These are phyloP conservation scores for Endotrypanum monterogeii DNA, from an alignment of 208 protist species.

Conservation along the genomic window DNA sequence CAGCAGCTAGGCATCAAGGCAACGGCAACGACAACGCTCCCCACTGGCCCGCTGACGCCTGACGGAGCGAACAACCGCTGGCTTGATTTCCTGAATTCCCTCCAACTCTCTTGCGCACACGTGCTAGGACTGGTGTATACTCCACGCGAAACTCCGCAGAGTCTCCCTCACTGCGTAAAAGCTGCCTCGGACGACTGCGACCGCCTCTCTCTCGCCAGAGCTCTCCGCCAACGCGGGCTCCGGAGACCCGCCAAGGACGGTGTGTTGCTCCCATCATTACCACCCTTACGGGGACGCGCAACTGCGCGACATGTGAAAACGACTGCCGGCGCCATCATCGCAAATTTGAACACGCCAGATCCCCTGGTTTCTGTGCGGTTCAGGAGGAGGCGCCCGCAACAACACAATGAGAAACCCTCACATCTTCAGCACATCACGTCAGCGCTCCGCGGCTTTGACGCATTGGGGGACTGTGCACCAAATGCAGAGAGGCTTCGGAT, in stretches of 20 bases:
- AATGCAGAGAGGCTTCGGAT: neutral
- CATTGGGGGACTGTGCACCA: neutral
- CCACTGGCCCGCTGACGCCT: neutral
- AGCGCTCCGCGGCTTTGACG: neutral
- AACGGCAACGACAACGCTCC: neutral
- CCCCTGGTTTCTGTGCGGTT: no score
- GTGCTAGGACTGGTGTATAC: conserved; percentile 16
- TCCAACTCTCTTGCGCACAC: conserved; percentile 11
- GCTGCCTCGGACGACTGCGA: neutral
- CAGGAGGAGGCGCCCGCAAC: neutral
- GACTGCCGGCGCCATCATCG: neutral
- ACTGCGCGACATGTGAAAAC: neutral
- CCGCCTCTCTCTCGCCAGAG: conserved; percentile 7
- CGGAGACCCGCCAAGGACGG: conserved; percentile 10
- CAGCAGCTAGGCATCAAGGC: conserved; percentile 2
- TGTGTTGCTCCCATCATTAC: neutral
- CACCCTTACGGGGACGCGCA: neutral
- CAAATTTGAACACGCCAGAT: neutral
- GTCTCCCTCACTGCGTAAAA: neutral
- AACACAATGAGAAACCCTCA: neutral
- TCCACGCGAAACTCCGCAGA: no score
- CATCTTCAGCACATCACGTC: neutral
- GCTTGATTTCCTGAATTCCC: conserved; percentile 24
- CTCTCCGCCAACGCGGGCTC: conserved; percentile 13
- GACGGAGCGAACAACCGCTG: conserved; percentile 11